Percentiles rank a stretch among this genome's conserved stretches.
Evolutionary conservation across 1,139 yeast genomes (phyloP).

Genomic region (Candida sp.): DNA sequence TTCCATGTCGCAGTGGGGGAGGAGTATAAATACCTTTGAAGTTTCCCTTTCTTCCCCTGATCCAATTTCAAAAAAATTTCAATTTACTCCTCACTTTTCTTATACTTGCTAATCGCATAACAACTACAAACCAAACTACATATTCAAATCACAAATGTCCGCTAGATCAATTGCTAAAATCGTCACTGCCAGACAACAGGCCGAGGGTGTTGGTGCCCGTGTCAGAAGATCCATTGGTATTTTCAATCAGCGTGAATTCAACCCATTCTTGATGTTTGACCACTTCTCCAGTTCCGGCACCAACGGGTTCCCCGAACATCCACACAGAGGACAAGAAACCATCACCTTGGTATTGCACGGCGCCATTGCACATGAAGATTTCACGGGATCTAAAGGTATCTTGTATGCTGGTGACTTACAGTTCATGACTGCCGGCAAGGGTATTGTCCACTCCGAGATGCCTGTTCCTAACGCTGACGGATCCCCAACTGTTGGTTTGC

Average conservation of each 20-base stretch:
- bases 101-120: neutral
- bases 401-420: conserved; percentile 87
- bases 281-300: conserved; percentile 58
- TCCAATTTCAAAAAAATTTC: no score
- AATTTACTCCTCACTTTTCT: no score
- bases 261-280: conserved; percentile 87
- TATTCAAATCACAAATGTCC: conserved; percentile 1
- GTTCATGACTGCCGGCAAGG: conserved; percentile 95
- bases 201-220: conserved; percentile 90
- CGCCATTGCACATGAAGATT: conserved; percentile 88
- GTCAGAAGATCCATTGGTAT: conserved; percentile 87
- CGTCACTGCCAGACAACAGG: conserved; percentile 71
- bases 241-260: conserved; percentile 66
- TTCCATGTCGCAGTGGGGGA: neutral
- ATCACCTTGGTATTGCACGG: conserved; percentile 78
- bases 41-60: neutral
- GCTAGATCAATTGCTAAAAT: conserved; percentile 61
- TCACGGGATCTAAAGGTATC: conserved; percentile 83
- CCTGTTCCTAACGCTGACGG: conserved; percentile 69
- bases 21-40: neutral
- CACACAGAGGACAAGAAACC: conserved; percentile 93
- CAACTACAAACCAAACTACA: neutral
- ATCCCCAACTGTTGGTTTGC: conserved; percentile 70
- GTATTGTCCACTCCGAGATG: conserved; percentile 87
- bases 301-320: conserved; percentile 92